Evolutionary conservation across 352 stramenopile genomes (phyloP), one percentile per base, ranked within the genome.

Genomic region (Globisporangium spiculum): DNA sequence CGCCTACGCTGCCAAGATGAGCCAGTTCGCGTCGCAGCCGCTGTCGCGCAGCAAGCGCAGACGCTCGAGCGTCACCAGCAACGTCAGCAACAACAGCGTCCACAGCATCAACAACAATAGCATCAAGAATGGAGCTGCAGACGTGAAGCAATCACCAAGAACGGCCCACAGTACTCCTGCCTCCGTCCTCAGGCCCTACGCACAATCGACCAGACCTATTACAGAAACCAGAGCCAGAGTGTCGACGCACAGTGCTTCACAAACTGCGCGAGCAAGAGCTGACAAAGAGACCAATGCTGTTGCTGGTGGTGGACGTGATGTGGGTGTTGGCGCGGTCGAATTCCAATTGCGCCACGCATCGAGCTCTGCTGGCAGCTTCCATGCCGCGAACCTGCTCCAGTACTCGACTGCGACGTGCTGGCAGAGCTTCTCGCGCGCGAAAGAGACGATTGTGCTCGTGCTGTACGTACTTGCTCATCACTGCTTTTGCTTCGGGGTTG

Each of bases 321-420:
- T 30, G 12, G 56, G 22, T 18, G 14, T 55, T 18, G 57, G 41
- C 18, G 36, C 56, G 0, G 68, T 85, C n/a, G 60, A 32, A 0
- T 89, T 85, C 57, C 77, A 76, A 32, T 74, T 91, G 52, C 72
- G 73, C 0, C 75, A 72, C 38, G 80, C 76, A 4, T 79, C 80
- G 5, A 70, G 66, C 10, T 72, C 77, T 0, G 75, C 83, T 0
- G 66, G 70, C 16, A 71, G 65, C 16, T 75, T 68, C 3, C 66
- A 69, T 4, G 74, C 79, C 36, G 72, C 70, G 30, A 73, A 88
- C 53, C 64, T 93, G 53, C 63, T 78, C n/a, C 27, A 75, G 18
- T 91, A 93, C 72, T 85, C 83, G 67, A 80, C 71, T 3, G 66
- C 56, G 10, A 79, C 73, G 55, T 90, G 72, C 55, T 93, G 85